phyloP scores from a whole-genome alignment of 495 filamentous ascomycete species.

The Penicillium paradoxum region DNA sequence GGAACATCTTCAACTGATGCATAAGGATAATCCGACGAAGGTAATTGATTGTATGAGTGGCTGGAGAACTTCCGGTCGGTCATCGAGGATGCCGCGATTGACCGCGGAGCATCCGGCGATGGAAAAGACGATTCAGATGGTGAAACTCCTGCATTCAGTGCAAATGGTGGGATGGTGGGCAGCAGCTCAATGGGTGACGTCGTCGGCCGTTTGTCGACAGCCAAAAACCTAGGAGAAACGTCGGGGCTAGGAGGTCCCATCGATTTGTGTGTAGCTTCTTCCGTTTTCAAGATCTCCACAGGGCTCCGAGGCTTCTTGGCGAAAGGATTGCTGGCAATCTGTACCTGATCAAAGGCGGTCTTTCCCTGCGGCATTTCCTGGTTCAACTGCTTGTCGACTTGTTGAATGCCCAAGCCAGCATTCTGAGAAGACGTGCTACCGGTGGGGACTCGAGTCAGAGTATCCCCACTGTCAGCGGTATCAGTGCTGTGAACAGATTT shows the following conservation, averaged over 20 bases:
- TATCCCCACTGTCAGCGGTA: constrained; percentile 34
- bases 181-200: constrained; percentile 52
- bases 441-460: constrained; percentile 32
- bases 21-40: constrained; percentile 53
- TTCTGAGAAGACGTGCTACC: constrained; percentile 28
- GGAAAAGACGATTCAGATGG: constrained; percentile 43
- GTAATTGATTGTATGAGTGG: constrained; percentile 55
- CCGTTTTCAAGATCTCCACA: constrained; percentile 28
- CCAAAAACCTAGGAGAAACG: constrained; percentile 39
- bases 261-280: constrained; percentile 24
- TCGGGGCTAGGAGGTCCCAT: constrained; percentile 36
- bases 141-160: constrained; percentile 39
- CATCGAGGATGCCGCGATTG: constrained; percentile 49
- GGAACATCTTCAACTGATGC: constrained; percentile 83
- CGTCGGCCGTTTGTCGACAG: constrained; percentile 45
- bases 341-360: constrained; percentile 11
- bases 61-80: constrained; percentile 41
- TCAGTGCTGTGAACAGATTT: constrained; percentile 39
- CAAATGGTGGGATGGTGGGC: constrained; percentile 41
- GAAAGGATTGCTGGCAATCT: constrained; percentile 21
- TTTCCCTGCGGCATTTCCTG: background rate
- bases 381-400: constrained; percentile 16
- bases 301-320: constrained; percentile 19
- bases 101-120: constrained; percentile 51
- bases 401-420: constrained; percentile 47